phyloP scores from a whole-genome alignment of 768 basidiomycete species.

The Calocybe gangraenosa region DNA sequence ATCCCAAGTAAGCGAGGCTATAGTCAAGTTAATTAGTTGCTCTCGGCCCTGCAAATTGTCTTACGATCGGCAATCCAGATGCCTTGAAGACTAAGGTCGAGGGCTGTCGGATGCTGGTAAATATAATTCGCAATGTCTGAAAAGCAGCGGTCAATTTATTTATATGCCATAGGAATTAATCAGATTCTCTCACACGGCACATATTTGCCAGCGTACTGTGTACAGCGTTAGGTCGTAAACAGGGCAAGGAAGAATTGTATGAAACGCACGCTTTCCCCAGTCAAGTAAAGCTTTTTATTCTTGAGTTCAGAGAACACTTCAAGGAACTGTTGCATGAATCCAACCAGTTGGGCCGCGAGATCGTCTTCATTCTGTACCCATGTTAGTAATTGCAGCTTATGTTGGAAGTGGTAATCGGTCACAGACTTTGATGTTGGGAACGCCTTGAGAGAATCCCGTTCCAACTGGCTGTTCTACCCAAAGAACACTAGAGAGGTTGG shows the following conservation, averaged over 20 bases:
- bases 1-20: conserved; percentile 57
- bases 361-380: conserved; percentile 49
- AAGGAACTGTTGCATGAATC: conserved; percentile 74
- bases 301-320: conserved; percentile 72
- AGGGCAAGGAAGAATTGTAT: neutral
- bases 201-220: conserved; percentile 64
- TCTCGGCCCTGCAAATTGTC: conserved; percentile 14
- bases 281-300: conserved; percentile 63
- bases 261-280: conserved; percentile 68
- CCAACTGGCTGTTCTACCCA: conserved; percentile 81
- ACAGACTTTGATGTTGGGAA: conserved; percentile 55
- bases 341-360: conserved; percentile 42
- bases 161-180: neutral
- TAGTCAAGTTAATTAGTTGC: neutral
- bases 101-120: conserved; percentile 46
- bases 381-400: neutral
- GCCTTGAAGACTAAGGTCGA: conserved; percentile 61
- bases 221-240: neutral
- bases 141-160: conserved; percentile 3
- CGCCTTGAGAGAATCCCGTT: conserved; percentile 73
- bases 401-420: neutral
- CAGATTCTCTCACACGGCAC: conserved; percentile 44
- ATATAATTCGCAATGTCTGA: conserved; percentile 75
- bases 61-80: conserved; percentile 73
- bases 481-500: conserved; percentile 69